A percentile compares a stretch with the other conserved stretches of the same genome.
phyloP scores from a whole-genome alignment of 1,139 yeast species.

The Debaryomyces sp. region DNA sequence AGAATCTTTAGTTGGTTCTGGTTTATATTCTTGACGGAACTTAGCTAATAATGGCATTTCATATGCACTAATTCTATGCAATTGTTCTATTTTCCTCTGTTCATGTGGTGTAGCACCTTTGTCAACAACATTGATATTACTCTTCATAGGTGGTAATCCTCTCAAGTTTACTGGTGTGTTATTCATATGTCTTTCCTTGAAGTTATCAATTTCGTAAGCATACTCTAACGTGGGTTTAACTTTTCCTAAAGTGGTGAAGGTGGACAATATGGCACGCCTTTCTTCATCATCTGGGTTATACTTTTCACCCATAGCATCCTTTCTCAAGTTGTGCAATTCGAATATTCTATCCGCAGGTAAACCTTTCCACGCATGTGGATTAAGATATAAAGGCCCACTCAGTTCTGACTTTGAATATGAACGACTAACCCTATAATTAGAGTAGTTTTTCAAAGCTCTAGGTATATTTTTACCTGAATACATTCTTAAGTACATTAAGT shows the following conservation, averaged over 20 bases:
- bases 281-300: slow-evolving; percentile 57
- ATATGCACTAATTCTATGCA: slow-evolving; percentile 83
- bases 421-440: slow-evolving; percentile 7
- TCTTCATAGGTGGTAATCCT: slow-evolving; percentile 45
- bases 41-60: slow-evolving; percentile 86
- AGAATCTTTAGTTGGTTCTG: slow-evolving; percentile 42
- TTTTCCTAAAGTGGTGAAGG: slow-evolving; percentile 35
- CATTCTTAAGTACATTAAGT: slow-evolving; percentile 2
- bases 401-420: slow-evolving; percentile 16
- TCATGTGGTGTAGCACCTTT: slow-evolving; percentile 43
- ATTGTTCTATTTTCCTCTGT: slow-evolving; percentile 42
- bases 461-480: background rate
- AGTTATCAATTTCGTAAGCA: slow-evolving; percentile 48
- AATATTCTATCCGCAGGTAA: slow-evolving; percentile 65
- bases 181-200: slow-evolving; percentile 49
- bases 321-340: slow-evolving; percentile 61
- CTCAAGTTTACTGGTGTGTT: slow-evolving; percentile 43
- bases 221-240: slow-evolving; percentile 42
- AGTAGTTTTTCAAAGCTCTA: slow-evolving; percentile 2
- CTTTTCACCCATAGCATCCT: slow-evolving; percentile 55
- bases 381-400: slow-evolving; percentile 36
- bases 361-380: slow-evolving; percentile 72
- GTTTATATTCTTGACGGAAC: slow-evolving; percentile 65
- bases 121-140: slow-evolving; percentile 42
- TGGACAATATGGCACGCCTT: slow-evolving; percentile 49